These are phyloP conservation scores for Quercus cerris DNA, from an alignment of 306 rosid genomes.

Conservation along the genomic window DNA sequence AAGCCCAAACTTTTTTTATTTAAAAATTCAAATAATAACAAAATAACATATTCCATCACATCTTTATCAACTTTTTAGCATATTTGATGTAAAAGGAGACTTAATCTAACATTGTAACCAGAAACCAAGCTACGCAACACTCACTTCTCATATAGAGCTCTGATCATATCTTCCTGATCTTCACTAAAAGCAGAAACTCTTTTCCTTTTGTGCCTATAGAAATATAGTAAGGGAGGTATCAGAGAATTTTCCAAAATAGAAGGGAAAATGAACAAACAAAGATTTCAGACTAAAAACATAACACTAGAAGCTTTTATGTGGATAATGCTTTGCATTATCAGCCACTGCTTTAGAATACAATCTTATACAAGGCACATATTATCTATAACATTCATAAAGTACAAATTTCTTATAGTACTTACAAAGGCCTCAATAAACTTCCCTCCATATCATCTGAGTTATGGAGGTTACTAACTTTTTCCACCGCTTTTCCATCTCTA, in stretches of 20 bases:
- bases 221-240: conserved; percentile 8
- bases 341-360: not conserved
- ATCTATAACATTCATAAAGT: conserved; percentile 16
- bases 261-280: not conserved
- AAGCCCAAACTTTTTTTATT: not conserved
- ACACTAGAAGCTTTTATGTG: not conserved
- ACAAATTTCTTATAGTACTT: conserved; percentile 31
- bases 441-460: conserved; percentile 37
- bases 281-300: not conserved
- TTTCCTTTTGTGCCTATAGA: conserved; percentile 59
- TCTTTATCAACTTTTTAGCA: not conserved
- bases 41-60: not conserved
- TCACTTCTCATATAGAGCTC: conserved; percentile 77
- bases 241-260: not conserved
- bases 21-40: not conserved
- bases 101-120: conserved; percentile 12
- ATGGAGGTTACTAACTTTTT: conserved; percentile 16
- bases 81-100: conserved; percentile 2
- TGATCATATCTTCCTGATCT: conserved; percentile 70
- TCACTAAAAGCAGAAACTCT: conserved; percentile 62
- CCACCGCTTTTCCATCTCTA: conserved; percentile 24
- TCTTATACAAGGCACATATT: not conserved
- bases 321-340: not conserved
- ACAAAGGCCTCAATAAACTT: conserved; percentile 41
- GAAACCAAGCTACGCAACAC: conserved; percentile 38